A percentile compares a stretch with the other conserved stretches of the same genome.
Conservation (phyloP, 441 rosid species). For the Euphorbia celastroides region DNA sequence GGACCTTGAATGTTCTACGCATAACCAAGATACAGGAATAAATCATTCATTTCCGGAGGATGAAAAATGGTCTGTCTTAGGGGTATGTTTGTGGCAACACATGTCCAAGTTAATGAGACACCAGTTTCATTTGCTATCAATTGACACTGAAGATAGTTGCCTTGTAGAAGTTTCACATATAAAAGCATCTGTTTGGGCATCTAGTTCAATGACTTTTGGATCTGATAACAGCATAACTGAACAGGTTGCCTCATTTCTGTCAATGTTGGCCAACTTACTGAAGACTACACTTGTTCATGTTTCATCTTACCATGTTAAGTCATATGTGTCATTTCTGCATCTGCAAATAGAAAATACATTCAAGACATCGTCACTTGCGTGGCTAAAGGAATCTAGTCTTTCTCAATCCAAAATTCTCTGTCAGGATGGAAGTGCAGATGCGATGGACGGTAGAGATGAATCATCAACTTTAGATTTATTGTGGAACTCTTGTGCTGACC, state of each 20-base stretch:
- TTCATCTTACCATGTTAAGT: slow-evolving; percentile 67
- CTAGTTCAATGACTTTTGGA: slow-evolving; percentile 28
- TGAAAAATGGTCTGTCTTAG: slow-evolving; percentile 67
- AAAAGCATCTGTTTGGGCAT: slow-evolving; percentile 26
- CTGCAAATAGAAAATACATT: slow-evolving; percentile 53
- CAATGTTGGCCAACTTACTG: slow-evolving; percentile 45
- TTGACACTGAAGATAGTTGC: slow-evolving; percentile 35
- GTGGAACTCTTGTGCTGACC: slow-evolving; percentile 72
- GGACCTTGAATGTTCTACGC: slow-evolving; percentile 21
- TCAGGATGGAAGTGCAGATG: slow-evolving; percentile 34
- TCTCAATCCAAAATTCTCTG: slow-evolving; percentile 37
- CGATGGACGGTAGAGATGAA: slow-evolving; percentile 36
- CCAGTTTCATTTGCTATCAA: slow-evolving; percentile 43
- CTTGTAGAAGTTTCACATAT: slow-evolving; percentile 31
- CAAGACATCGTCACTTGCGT: slow-evolving; percentile 44
- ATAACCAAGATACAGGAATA: slow-evolving; percentile 32
- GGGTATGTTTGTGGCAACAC: slow-evolving; percentile 78
- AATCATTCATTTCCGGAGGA: slow-evolving; percentile 56
- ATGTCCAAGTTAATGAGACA: slow-evolving; percentile 54
- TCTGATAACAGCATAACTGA: slow-evolving; percentile 35
- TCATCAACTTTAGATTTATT: slow-evolving; percentile 36
- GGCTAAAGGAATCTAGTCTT: slow-evolving; percentile 51
- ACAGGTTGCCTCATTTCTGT: slow-evolving; percentile 32
- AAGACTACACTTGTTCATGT: slow-evolving; percentile 42
- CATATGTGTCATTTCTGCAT: slow-evolving; percentile 44